Percentiles rank a stretch among this genome's conserved stretches.
phyloP scores from a whole-genome alignment of 2,329 filamentous ascomycete genomes.

The Cladosporium austrohemisphaericum region DNA sequence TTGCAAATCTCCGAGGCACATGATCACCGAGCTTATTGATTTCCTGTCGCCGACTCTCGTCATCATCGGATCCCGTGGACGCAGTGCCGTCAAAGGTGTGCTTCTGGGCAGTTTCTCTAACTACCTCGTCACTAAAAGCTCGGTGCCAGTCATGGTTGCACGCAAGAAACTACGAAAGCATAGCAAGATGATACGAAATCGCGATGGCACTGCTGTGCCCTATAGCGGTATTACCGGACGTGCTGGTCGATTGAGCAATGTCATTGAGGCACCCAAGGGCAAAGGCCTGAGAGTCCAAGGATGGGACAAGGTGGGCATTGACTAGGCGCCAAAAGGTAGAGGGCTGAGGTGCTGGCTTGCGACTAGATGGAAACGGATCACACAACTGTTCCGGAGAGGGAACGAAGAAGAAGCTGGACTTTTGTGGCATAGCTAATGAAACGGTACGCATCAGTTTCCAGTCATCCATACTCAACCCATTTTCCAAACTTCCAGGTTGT shows the following conservation, averaged over 20 bases:
- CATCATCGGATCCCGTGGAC: slow-evolving; percentile 84
- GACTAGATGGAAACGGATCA: too few relatives aligned
- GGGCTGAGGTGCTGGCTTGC: too few relatives aligned
- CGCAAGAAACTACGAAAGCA: slow-evolving; percentile 85
- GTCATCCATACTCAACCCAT: too few relatives aligned
- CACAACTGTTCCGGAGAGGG: too few relatives aligned
- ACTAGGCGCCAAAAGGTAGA: slow-evolving; percentile 25
- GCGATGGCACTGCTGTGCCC: slow-evolving; percentile 31
- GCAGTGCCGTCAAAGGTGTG: slow-evolving; percentile 89
- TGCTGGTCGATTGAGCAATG: slow-evolving; percentile 30
- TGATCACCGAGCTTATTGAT: slow-evolving; percentile 97
- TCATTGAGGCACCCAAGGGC: slow-evolving; percentile 32
- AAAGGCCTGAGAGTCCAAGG: slow-evolving; percentile 31
- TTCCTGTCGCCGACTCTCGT: slow-evolving; percentile 86
- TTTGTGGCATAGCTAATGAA: too few relatives aligned
- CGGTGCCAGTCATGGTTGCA: slow-evolving; percentile 96
- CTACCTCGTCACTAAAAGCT: slow-evolving; percentile 94
- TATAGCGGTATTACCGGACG: slow-evolving; percentile 29
- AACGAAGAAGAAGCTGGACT: too few relatives aligned
- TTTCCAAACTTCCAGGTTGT: too few relatives aligned
- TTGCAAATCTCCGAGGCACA: slow-evolving; percentile 94
- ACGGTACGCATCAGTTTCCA: too few relatives aligned
- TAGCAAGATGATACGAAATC: slow-evolving; percentile 46
- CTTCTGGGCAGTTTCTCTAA: slow-evolving; percentile 95
- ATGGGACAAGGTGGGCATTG: slow-evolving; percentile 36